Percentiles rank a stretch among this genome's conserved stretches.
Conservation (phyloP, 345 rosid species). For the Noccaea bulbosa region DNA sequence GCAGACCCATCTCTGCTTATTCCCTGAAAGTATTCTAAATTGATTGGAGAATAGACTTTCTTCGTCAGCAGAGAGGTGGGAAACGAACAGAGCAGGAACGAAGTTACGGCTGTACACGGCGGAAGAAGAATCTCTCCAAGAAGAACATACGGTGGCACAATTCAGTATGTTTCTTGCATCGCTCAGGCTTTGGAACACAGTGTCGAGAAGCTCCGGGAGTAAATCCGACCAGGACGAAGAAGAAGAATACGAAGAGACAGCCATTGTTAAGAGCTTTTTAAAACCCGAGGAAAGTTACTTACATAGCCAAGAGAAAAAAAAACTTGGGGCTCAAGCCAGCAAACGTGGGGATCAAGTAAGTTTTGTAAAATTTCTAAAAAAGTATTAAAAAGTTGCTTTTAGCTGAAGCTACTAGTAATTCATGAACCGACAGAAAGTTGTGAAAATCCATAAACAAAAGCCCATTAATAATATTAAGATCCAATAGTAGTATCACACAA, state of each 20-base stretch:
- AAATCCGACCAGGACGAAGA: constrained; percentile 30
- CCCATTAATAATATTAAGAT: constrained; percentile 20
- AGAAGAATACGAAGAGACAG: constrained; percentile 14
- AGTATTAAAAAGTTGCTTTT: neutral
- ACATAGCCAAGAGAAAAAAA: neutral
- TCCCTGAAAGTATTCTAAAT: neutral
- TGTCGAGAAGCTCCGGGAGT: constrained; percentile 33
- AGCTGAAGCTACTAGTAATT: constrained; percentile 2
- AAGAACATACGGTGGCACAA: constrained; percentile 32
- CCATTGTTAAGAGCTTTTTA: neutral
- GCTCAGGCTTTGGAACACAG: constrained; percentile 13
- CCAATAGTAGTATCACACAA: constrained; percentile 25
- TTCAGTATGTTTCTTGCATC: constrained; percentile 15
- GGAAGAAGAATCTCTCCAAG: constrained; percentile 35
- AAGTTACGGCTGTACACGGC: constrained; percentile 28
- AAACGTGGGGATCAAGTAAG: constrained; percentile 4
- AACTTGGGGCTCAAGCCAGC: neutral
- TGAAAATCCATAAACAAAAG: neutral
- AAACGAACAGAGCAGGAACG: constrained; percentile 28
- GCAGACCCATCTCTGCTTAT: constrained; percentile 20
- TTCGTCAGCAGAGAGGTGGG: constrained; percentile 14
- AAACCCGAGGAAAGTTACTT: neutral
- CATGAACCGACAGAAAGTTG: neutral
- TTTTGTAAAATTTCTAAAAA: neutral
- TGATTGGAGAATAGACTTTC: constrained; percentile 2